Evolutionary conservation across 352 stramenopile genomes (phyloP).

Genomic region (Phytophthora brassicae): DNA sequence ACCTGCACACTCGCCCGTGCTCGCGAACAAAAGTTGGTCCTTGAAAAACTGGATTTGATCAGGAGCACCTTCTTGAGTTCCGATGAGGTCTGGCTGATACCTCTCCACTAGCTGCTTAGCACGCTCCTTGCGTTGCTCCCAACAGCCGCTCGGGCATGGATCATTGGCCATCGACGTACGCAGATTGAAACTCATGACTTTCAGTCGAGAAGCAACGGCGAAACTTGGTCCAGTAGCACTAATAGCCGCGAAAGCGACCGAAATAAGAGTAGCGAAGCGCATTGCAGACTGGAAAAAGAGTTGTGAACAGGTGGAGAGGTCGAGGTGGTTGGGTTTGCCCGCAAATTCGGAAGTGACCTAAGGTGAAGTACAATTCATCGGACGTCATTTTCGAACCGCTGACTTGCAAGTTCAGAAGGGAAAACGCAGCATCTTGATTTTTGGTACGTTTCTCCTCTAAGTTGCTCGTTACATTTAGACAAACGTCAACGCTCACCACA

Average conservation of each 20-base stretch:
- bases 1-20: slow-evolving; percentile 61
- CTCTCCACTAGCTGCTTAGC: slow-evolving; percentile 38
- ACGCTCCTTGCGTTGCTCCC: slow-evolving; percentile 51
- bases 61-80: slow-evolving; percentile 59
- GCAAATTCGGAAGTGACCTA: slow-evolving; percentile 20
- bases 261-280: slow-evolving; percentile 6
- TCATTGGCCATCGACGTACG: slow-evolving; percentile 66
- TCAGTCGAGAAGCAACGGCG: slow-evolving; percentile 21
- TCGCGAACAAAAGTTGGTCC: slow-evolving; percentile 40
- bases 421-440: slow-evolving; percentile 10
- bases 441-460: neutral
- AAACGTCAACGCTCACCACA: neutral
- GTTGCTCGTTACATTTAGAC: slow-evolving; percentile 10
- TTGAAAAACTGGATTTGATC: slow-evolving; percentile 61
- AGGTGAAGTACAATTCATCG: too few species aligned
- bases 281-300: slow-evolving; percentile 8
- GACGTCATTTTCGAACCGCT: too few species aligned
- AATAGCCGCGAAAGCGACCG: neutral
- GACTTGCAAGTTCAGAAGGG: neutral
- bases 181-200: slow-evolving; percentile 77
- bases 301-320: neutral
- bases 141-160: slow-evolving; percentile 65
- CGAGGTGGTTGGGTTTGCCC: neutral
- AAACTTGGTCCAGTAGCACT: slow-evolving; percentile 5
- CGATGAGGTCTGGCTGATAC: slow-evolving; percentile 67